A percentile compares a stretch with the other conserved stretches of the same genome.
These are phyloP conservation scores for Sclerotinia nivalis DNA, from an alignment of 2,329 filamentous ascomycete genomes.

Conservation along the genomic window DNA sequence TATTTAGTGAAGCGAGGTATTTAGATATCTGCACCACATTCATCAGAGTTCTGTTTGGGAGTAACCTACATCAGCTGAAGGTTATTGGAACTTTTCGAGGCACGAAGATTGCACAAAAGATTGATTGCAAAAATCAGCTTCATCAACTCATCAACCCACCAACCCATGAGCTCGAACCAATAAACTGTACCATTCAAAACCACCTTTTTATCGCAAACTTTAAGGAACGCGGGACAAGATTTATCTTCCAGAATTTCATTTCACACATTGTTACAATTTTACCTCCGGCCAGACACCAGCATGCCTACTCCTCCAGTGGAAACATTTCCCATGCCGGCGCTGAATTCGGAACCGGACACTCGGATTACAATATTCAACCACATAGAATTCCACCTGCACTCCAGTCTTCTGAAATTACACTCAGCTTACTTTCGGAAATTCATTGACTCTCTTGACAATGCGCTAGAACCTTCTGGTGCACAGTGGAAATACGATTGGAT, in stretches of 20 bases:
- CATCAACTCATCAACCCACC: no score
- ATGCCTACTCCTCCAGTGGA: background rate
- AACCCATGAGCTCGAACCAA: background rate
- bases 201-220: no score
- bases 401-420: constrained; percentile 22
- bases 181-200: no score
- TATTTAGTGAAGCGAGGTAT: background rate
- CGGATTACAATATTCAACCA: background rate
- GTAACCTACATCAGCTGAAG: background rate
- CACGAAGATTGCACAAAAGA: background rate
- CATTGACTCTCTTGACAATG: constrained; percentile 27
- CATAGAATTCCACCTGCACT: constrained; percentile 22
- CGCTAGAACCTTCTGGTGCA: background rate
- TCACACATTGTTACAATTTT: background rate
- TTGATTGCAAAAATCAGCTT: background rate
- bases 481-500: background rate
- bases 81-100: background rate
- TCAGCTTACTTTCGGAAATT: constrained; percentile 26
- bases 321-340: background rate
- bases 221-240: no score
- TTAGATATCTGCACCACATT: background rate
- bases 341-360: background rate
- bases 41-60: no score
- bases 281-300: background rate
- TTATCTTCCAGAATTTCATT: background rate